phyloP scores from a whole-genome alignment of 768 basidiomycete genomes.

The Podaxis sp. region DNA sequence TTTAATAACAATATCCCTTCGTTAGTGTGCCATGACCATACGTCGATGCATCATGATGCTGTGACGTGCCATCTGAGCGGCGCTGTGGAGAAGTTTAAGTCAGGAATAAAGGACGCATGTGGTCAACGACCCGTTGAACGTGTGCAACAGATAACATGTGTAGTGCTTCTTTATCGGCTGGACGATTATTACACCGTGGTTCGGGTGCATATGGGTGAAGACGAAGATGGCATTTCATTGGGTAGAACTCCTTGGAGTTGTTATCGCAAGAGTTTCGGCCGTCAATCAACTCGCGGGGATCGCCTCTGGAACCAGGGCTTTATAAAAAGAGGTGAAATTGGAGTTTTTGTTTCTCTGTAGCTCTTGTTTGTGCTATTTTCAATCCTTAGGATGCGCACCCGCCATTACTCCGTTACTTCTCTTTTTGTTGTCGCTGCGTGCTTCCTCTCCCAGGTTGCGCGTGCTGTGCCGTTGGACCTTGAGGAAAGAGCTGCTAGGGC shows the following conservation, averaged over 20 bases:
- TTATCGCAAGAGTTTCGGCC: background rate
- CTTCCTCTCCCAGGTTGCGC: background rate
- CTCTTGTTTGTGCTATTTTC: background rate
- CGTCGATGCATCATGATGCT: background rate
- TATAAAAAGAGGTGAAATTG: too few species aligned
- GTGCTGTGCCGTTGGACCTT: background rate
- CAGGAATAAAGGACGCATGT: background rate
- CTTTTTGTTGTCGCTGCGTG: background rate
- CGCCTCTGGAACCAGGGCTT: too few species aligned
- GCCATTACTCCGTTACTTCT: background rate
- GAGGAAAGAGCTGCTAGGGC: background rate
- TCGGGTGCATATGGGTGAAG: background rate
- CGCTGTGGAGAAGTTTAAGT: background rate
- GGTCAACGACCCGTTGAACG: background rate
- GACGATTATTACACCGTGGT: background rate
- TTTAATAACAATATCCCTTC: background rate
- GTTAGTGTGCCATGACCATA: too few species aligned
- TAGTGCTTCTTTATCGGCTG: background rate
- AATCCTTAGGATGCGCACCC: background rate
- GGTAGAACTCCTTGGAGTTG: background rate
- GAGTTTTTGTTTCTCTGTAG: too few species aligned
- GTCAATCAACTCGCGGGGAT: background rate
- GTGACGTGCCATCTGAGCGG: background rate
- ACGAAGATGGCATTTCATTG: background rate
- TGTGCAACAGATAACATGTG: background rate